phyloP scores from a whole-genome alignment of 2,329 filamentous ascomycete genomes.

The Ampelomyces quisqualis region DNA sequence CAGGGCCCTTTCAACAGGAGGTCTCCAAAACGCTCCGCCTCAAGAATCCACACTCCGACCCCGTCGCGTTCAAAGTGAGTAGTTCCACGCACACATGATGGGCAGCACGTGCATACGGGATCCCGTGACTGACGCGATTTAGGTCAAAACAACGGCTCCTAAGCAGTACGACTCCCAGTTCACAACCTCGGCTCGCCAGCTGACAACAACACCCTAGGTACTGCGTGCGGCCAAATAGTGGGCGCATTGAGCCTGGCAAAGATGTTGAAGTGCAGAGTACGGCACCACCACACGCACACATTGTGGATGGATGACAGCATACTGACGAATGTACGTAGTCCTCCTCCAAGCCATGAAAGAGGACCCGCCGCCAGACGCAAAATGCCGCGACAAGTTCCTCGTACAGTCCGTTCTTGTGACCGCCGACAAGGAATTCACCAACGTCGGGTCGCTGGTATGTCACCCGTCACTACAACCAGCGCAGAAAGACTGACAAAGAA shows the following conservation, averaged over 20 bases:
- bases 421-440: slow-evolving; percentile 78
- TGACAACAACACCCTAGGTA: slow-evolving; percentile 62
- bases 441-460: slow-evolving; percentile 76
- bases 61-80: slow-evolving; percentile 65
- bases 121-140: slow-evolving; percentile 15
- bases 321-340: slow-evolving; percentile 57
- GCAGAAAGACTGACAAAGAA: slow-evolving; percentile 8
- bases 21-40: slow-evolving; percentile 63
- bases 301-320: slow-evolving; percentile 13
- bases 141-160: slow-evolving; percentile 99
- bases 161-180: slow-evolving; percentile 74
- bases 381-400: slow-evolving; percentile 96
- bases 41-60: slow-evolving; percentile 58
- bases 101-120: slow-evolving; percentile 1
- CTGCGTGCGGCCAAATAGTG: slow-evolving; percentile 95
- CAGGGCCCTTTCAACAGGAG: slow-evolving; percentile 65
- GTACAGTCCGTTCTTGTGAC: slow-evolving; percentile 88
- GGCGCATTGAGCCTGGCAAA: slow-evolving; percentile 86
- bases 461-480: not conserved
- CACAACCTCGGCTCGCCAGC: slow-evolving; percentile 14
- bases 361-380: slow-evolving; percentile 80
- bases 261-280: slow-evolving; percentile 90
- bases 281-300: slow-evolving; percentile 25
- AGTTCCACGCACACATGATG: slow-evolving; percentile 1
- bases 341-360: slow-evolving; percentile 97